Base-by-base conservation (phyloP, 169 alveolate genomes). In the Plasmodium cynomolgi region DNA sequence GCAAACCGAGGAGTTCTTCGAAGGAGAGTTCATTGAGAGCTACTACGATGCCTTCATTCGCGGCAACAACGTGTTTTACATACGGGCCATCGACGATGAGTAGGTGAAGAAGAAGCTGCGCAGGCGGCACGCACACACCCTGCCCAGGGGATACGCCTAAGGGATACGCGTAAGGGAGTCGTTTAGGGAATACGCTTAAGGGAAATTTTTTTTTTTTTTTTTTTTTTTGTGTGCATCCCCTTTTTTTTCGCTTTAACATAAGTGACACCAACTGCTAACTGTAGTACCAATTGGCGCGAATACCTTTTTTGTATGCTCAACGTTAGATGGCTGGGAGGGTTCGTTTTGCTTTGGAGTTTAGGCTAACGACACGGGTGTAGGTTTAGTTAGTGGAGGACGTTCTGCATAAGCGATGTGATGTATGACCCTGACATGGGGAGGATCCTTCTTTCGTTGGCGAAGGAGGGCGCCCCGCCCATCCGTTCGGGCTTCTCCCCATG, bases 41-140 rank as follows among this genome's bases (percentile, higher is more conserved):
- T 97, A 97, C 83, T 97, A 98, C 7, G 98, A 97, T 74, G 96
- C 98, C n/a, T 97, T 97, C 90, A 97, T 97, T 79, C 83, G 98
- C 26, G 98, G 98, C n/a, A 97, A 97, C 84, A 97, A 97, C 77
- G 98, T 95, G n/a, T 83, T 95, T 81, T 95, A 95, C 80, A 95
- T 95, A 33, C 47, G 95, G 44, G 93, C 94, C 41, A 85, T 86
- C 39, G 94, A 84, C 15, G 93, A 92, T 20, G 91, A 80, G 29
- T 85, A 58, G 31, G 33, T 7, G 44, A 37, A 81, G 31, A 17
- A 11, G 29, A 56, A 62, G 15, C 33, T 4, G 15, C 2, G 15
- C 15, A 44, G 11, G 11, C 5, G 11, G 58, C 5, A 44, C 58
- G 11, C n/a, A 44, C 5, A 44, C 58, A 44, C 5, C 5, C 58